Base-by-base conservation (phyloP, 177 flowering plant species). In the Tripterygium wilfordii region DNA sequence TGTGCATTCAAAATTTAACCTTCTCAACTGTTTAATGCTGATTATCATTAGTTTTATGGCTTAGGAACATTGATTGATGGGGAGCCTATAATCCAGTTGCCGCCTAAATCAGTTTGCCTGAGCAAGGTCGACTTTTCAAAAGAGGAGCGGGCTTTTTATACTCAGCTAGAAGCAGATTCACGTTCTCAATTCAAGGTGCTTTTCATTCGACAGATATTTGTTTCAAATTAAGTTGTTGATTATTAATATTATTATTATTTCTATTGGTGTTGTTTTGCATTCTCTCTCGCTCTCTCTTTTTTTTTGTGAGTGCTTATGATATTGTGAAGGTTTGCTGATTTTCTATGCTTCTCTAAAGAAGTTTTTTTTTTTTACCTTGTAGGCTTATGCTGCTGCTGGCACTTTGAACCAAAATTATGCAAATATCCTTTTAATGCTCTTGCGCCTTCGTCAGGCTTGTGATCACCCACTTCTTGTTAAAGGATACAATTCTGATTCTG, bases 371-470 rank as follows among this genome's bases (percentile, higher is more conserved):
- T 23, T 21, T 54, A 8, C 24, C 38, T 69, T 70, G 63, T 84
- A 90, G 98, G 85, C 66, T 21, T 90, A 81, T 69, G 96, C 98
- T 49, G 95, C 80, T 65, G 96, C 96, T 57, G 98, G 98, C 30
- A 91, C 98, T 1, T 62, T 91, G 48, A 83, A 68, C 30, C 95
- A 88, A 58, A 91, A 91, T 49, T 91, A 88, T 75, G 98, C 92
- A 38, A 91, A 80, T 58, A 91, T 91, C 56, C 70, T 91, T 18
- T 57, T 91, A 70, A 67, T 91, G 90, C 92, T 91, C 66, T 71
- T 91, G 72, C 89, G 98, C 3, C 95, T 91, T 50, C 92, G 98
- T 12, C 98, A 91, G 45, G 96, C 96, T 54, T 91, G 98, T 71
- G 96, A 88, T 53, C 98, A 91, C 66, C 98, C 98, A 23, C 59